Evolutionary conservation across 768 basidiomycete genomes (phyloP), one percentile per base, ranked within the genome.

Genomic region (Saitozyma podzolica): DNA sequence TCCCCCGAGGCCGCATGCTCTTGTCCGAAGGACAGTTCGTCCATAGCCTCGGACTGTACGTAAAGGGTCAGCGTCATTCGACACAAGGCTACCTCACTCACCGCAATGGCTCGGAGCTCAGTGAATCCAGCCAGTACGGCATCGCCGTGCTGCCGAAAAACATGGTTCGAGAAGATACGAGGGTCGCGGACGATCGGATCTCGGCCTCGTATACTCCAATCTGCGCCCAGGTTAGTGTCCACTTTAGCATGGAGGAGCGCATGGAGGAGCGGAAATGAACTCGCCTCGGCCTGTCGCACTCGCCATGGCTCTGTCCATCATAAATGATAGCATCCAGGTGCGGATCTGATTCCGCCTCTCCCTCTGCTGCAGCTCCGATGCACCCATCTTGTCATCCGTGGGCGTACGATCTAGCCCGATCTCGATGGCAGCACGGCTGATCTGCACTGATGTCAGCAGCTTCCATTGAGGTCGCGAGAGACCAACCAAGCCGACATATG

Each of bases 241-340:
- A 29, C 29, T 29, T 29, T 2, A 29, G 29, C 29, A 29, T 2
- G 29, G 29, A 29, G 29, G 29, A 29, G 29, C 29, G 29, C 5
- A 29, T 29, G 29, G 5, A 29, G 14, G 14, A 17, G 16, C 42
- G 3, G 9, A 45, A 40, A n/a, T n/a, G n/a, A 16, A 54, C 59
- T 42, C 40, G 60, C 63, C 63, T 42, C 54, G 47, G 29, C 63
- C 63, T 13, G 59, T 60, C 9, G 59, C 56, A n/a, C 58, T 60
- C 20, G 63, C 58, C 47, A 64, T 17, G n/a, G 63, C 63, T 40
- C 63, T 45, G 20, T 64, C 63, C 63, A 64, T 64, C 63, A 64
- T 64, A 40, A 56, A 64, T 1, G 58, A 64, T 59, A 64, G 52
- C 63, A 64, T 64, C 63, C 63, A 64, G 8, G 63, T 64, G 41